Conservation (phyloP, 2,329 filamentous ascomycete species). For the Orbilia brochopaga region DNA sequence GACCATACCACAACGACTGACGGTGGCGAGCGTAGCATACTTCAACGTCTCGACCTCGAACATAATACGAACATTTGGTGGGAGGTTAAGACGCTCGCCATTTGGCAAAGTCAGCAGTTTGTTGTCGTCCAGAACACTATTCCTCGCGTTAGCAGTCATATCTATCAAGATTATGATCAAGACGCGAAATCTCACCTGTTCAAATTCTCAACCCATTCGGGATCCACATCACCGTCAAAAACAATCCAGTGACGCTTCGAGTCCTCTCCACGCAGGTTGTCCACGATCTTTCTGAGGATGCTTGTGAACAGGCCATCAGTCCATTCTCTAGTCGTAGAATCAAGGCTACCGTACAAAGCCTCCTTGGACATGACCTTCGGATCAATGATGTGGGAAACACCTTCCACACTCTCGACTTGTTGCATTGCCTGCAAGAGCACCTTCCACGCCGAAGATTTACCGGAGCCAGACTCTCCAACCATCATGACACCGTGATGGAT, state of each 20-base stretch:
- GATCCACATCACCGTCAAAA: conserved; percentile 98
- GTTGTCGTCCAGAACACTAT: conserved; percentile 92
- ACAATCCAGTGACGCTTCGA: conserved; percentile 98
- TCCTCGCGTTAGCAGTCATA: conserved; percentile 23
- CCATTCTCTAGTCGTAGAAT: conserved; percentile 97
- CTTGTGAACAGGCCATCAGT: conserved; percentile 98
- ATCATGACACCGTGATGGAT: conserved; percentile 99
- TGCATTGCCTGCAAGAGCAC: conserved; percentile 89
- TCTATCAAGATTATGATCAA: neutral
- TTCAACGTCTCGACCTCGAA: conserved; percentile 98
- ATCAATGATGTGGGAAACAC: conserved; percentile 96
- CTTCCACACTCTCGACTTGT: conserved; percentile 86
- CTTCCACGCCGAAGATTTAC: conserved; percentile 95
- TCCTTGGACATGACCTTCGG: conserved; percentile 99
- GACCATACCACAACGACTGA: conserved; percentile 99
- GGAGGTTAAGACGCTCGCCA: conserved; percentile 93
- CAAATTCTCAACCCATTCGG: conserved; percentile 99
- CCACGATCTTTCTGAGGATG: conserved; percentile 96
- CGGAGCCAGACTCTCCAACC: conserved; percentile 96
- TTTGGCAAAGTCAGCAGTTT: conserved; percentile 96
- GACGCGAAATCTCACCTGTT: conserved; percentile 66
- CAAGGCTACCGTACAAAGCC: conserved; percentile 90
- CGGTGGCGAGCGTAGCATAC: conserved; percentile 97
- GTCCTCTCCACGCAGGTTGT: conserved; percentile 96
- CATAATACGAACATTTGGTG: conserved; percentile 96